A percentile compares a stretch with the other conserved stretches of the same genome.
These are phyloP conservation scores for Filobasidium floriforme DNA, from an alignment of 768 basidiomycete species.

Conservation along the genomic window DNA sequence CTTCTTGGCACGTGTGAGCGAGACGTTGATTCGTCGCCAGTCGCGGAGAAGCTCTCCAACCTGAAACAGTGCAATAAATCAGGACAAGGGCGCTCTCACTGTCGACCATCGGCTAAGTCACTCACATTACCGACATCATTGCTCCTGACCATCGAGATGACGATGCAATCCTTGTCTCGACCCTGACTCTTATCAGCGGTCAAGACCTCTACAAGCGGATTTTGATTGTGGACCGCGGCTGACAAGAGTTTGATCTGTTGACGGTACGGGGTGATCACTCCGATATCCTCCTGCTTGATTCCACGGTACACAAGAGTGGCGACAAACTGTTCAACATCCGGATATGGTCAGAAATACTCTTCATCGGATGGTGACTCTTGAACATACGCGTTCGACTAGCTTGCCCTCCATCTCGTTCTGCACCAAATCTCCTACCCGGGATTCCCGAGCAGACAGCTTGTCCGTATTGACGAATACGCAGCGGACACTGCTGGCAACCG, in stretches of 20 bases:
- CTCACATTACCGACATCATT: slow-evolving; percentile 68
- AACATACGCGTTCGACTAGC: slow-evolving; percentile 46
- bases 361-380: not conserved
- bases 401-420: slow-evolving; percentile 77
- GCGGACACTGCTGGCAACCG: slow-evolving; percentile 55
- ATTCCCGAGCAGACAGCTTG: slow-evolving; percentile 65
- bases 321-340: slow-evolving; percentile 53
- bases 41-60: slow-evolving; percentile 88
- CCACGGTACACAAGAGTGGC: slow-evolving; percentile 62
- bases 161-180: slow-evolving; percentile 86
- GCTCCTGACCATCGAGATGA: slow-evolving; percentile 85
- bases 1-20: slow-evolving; percentile 82
- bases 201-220: slow-evolving; percentile 60
- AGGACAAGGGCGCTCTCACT: not conserved
- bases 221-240: slow-evolving; percentile 54
- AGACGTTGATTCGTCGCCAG: slow-evolving; percentile 93
- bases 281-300: slow-evolving; percentile 63
- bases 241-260: slow-evolving; percentile 89
- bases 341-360: not conserved
- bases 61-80: slow-evolving; percentile 46
- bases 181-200: slow-evolving; percentile 93
- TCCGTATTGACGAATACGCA: slow-evolving; percentile 96
- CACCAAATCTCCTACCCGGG: slow-evolving; percentile 74
- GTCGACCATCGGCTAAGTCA: slow-evolving; percentile 17
- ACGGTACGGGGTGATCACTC: slow-evolving; percentile 82